Conservation (phyloP, 345 rosid species). For the Draba incana region DNA sequence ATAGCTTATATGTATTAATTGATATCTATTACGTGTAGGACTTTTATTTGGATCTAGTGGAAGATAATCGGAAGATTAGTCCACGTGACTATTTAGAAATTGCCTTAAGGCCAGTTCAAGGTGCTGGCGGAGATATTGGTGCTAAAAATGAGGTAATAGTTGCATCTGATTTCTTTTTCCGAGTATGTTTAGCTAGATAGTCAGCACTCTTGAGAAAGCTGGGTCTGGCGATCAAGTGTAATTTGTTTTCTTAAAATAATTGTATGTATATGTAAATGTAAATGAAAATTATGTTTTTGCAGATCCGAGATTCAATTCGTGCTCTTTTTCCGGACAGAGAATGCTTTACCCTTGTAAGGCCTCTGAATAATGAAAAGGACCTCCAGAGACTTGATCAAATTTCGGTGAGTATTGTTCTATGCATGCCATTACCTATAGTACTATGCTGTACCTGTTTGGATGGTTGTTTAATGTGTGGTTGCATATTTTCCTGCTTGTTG, state of each 20-base stretch:
- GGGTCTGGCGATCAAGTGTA: slow-evolving; percentile 11
- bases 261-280: slow-evolving; percentile 2
- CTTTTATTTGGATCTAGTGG: slow-evolving; percentile 84
- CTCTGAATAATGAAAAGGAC: slow-evolving; percentile 82
- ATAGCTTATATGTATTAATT: neutral
- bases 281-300: slow-evolving; percentile 23
- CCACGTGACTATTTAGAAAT: slow-evolving; percentile 96
- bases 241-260: neutral
- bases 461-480: slow-evolving; percentile 2
- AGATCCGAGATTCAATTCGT: slow-evolving; percentile 94
- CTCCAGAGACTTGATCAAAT: slow-evolving; percentile 92
- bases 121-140: slow-evolving; percentile 75
- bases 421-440: neutral
- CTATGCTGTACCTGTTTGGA: neutral
- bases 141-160: slow-evolving; percentile 89
- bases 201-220: slow-evolving; percentile 4
- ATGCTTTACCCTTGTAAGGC: slow-evolving; percentile 90
- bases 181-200: slow-evolving; percentile 2
- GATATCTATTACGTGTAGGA: slow-evolving; percentile 57
- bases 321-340: slow-evolving; percentile 96
- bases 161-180: slow-evolving; percentile 5
- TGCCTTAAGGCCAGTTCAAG: slow-evolving; percentile 88
- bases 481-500: neutral
- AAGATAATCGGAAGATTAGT: slow-evolving; percentile 79
- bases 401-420: slow-evolving; percentile 53